phyloP scores from a whole-genome alignment of 805 yeast genomes.

The Yamadazyma paraphyllophila region DNA sequence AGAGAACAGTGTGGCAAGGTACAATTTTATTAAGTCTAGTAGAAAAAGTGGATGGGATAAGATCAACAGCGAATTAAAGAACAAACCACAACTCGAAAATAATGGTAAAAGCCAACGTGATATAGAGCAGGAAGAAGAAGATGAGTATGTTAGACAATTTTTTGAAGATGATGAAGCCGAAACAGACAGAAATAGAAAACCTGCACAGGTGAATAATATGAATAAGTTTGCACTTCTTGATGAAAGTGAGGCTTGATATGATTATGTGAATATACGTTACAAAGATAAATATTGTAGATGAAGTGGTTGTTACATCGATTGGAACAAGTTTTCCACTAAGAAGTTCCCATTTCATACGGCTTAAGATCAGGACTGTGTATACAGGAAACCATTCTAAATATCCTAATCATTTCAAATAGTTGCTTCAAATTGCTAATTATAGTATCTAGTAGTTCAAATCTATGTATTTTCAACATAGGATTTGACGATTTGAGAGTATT shows the following conservation, averaged over 20 bases:
- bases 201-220: slow-evolving; percentile 8
- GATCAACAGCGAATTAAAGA: slow-evolving; percentile 33
- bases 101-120: slow-evolving; percentile 20
- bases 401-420: too few species aligned
- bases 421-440: too few species aligned
- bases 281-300: too few species aligned
- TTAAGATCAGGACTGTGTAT: too few species aligned
- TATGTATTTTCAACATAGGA: too few species aligned
- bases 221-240: slow-evolving; percentile 31
- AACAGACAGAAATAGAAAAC: not conserved
- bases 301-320: too few species aligned
- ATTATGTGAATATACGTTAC: not conserved
- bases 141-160: slow-evolving; percentile 33
- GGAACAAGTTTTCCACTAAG: too few species aligned
- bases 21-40: slow-evolving; percentile 57
- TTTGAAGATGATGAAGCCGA: slow-evolving; percentile 17
- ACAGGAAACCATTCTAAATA: too few species aligned
- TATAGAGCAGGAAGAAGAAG: slow-evolving; percentile 35
- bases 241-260: slow-evolving; percentile 31
- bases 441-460: too few species aligned
- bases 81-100: not conserved
- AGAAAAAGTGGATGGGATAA: slow-evolving; percentile 75
- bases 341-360: too few species aligned
- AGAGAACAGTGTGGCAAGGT: slow-evolving; percentile 60
- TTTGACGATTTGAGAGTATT: too few species aligned